Percentiles rank a stretch among this genome's conserved stretches.
Evolutionary conservation across 2,329 filamentous ascomycete genomes (phyloP).

Genomic region (Aureobasidium sp.): DNA sequence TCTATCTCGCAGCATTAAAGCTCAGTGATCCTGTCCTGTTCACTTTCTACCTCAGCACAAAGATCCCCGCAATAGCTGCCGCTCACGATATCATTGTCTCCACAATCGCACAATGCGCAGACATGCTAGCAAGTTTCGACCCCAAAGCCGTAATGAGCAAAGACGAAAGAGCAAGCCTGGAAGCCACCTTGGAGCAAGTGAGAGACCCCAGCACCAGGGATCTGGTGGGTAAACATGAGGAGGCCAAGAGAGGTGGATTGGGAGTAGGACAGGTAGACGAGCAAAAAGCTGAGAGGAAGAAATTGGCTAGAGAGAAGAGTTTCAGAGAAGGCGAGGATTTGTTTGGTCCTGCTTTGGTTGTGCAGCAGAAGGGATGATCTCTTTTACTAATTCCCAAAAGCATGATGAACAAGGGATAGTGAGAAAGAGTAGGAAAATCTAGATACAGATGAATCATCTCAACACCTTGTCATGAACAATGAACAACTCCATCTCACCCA

Average conservation of each 20-base stretch:
- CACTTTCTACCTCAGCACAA: conserved; percentile 37
- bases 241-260: conserved; percentile 40
- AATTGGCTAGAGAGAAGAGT: conserved; percentile 34
- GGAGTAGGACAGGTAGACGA: conserved; percentile 32
- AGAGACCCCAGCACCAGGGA: conserved; percentile 67
- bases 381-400: background rate
- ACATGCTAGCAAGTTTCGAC: conserved; percentile 26
- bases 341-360: conserved; percentile 29
- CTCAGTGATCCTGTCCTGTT: conserved; percentile 62
- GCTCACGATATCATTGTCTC: conserved; percentile 28
- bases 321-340: conserved; percentile 32
- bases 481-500: background rate
- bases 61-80: conserved; percentile 26
- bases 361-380: background rate
- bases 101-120: conserved; percentile 32
- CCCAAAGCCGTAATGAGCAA: conserved; percentile 21
- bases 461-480: background rate
- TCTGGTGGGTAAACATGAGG: conserved; percentile 59
- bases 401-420: background rate
- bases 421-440: background rate
- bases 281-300: conserved; percentile 36
- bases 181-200: conserved; percentile 64
- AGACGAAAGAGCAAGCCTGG: conserved; percentile 32
- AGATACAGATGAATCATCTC: background rate
- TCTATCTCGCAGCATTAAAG: conserved; percentile 74